Base-by-base conservation (phyloP, 2,329 filamentous ascomycete genomes). In the Fusarium torulosum region DNA sequence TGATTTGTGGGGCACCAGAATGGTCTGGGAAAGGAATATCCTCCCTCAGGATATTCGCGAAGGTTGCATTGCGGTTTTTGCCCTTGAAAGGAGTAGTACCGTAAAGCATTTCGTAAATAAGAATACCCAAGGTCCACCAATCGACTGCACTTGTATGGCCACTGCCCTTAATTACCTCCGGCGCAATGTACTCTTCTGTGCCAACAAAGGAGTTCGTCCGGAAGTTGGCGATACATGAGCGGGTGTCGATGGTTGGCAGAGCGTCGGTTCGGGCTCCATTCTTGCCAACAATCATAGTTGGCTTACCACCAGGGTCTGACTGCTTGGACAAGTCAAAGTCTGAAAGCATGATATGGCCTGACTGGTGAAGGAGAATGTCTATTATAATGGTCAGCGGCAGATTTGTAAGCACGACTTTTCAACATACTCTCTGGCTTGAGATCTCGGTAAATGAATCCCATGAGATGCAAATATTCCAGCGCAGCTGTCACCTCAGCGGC, bases 371-470 rank as follows among this genome's bases (percentile, higher is more conserved):
- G 15, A 99, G 85, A 70, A 99, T 99, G 74, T 99, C 94, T 97
- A 43, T 46, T 3, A 21, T 17, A 38, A 33, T 7, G 13, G 66
- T 70, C 23, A 70, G 66, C 29, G 8, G 11, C 11, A 31, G 9
- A 31, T 20, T 45, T 40, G 38, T 66, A 47, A 73, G 64, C 63
- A 50, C 6, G 6, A 6, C 19, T 20, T 35, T 37, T 27, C 11
- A 45, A 59, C 65, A 25, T 85, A 97, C 94, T 99, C 82, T 99
- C 96, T 69, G 96, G 96, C 82, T 99, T 99, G 75, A 99, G 79
- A 80, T 99, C 96, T 72, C 96, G 90, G 81, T 99, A 99, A 70
- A 99, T 99, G 82, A 99, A 99, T 25, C 96, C 96, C 96, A 99
- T 99, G 66, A 99, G 83, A 82, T 99, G 96, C 49, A 99, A 86